Evolutionary conservation across 352 stramenopile species (phyloP).

Genomic region (Elongisporangium anandrum): DNA sequence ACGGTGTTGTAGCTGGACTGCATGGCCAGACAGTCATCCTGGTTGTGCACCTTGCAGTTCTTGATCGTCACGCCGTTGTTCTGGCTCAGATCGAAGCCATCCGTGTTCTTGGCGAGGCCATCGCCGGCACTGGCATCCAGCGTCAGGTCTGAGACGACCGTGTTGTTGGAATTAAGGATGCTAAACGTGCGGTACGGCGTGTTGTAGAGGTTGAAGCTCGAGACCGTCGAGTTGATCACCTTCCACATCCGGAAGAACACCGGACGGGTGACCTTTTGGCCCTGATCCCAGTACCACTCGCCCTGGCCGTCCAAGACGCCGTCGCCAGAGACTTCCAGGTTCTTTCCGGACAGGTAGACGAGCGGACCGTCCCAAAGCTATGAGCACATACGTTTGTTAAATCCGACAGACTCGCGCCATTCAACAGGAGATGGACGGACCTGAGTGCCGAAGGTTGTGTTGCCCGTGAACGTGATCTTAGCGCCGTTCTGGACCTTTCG

Average conservation of each 20-base stretch:
- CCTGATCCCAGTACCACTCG: slow-evolving; percentile 31
- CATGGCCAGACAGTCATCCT: too few species aligned
- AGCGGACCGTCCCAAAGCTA: slow-evolving; percentile 27
- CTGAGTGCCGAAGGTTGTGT: slow-evolving; percentile 27
- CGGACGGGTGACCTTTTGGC: slow-evolving; percentile 14
- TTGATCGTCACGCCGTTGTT: slow-evolving; percentile 22
- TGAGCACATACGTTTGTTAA: too few species aligned
- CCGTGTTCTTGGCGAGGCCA: slow-evolving; percentile 25
- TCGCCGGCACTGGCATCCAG: slow-evolving; percentile 16
- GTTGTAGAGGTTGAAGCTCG: slow-evolving; percentile 19
- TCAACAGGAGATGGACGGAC: too few species aligned
- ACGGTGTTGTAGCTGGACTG: slow-evolving; percentile 18
- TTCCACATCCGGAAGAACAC: slow-evolving; percentile 25
- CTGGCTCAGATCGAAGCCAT: slow-evolving; percentile 21
- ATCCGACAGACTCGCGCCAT: too few species aligned
- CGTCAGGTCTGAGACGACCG: slow-evolving; percentile 12
- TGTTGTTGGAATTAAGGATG: slow-evolving; percentile 12
- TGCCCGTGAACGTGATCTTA: slow-evolving; percentile 27
- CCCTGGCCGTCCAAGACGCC: slow-evolving; percentile 34
- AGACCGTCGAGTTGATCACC: slow-evolving; percentile 6
- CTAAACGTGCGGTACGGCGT: slow-evolving; percentile 22
- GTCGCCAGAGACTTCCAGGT: slow-evolving; percentile 22
- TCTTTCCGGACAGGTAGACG: too few species aligned
- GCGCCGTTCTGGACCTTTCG: slow-evolving; percentile 18
- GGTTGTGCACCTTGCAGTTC: slow-evolving; percentile 15